Evolutionary conservation across 768 basidiomycete genomes (phyloP).

Genomic region (Collybia sp.): DNA sequence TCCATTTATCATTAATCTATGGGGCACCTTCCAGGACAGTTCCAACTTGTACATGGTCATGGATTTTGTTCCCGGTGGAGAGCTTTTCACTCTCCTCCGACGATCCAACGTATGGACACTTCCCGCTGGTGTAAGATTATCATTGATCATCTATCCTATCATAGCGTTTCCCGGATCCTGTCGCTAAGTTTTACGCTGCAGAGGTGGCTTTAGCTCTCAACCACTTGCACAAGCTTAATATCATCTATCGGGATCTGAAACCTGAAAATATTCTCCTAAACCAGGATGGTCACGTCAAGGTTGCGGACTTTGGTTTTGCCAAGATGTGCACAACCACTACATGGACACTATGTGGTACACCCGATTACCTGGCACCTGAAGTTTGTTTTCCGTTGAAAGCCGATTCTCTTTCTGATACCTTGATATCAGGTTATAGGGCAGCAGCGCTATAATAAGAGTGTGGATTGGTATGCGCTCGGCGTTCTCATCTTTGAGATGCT

Average conservation of each 20-base stretch:
- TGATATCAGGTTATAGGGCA: conserved; percentile 63
- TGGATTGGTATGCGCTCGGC: conserved; percentile 98
- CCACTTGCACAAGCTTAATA: conserved; percentile 79
- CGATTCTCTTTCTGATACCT: conserved; percentile 8
- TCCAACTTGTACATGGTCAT: conserved; percentile 97
- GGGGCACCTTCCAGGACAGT: conserved; percentile 92
- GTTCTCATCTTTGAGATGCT: conserved; percentile 98
- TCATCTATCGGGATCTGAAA: conserved; percentile 97
- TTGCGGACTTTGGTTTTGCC: conserved; percentile 96
- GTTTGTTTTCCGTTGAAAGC: conserved; percentile 26
- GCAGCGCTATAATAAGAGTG: conserved; percentile 89
- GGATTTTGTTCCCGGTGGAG: conserved; percentile 95
- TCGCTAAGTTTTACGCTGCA: conserved; percentile 96
- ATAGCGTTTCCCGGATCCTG: conserved; percentile 92
- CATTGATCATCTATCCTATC: conserved; percentile 11
- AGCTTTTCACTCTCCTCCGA: conserved; percentile 89
- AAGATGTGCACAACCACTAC: conserved; percentile 84
- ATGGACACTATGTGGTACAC: conserved; percentile 94
- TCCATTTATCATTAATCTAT: conserved; percentile 93
- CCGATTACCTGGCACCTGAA: conserved; percentile 97
- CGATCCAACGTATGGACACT: conserved; percentile 70
- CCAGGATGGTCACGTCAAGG: conserved; percentile 94
- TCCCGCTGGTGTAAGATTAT: conserved; percentile 7
- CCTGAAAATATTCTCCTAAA: conserved; percentile 95
- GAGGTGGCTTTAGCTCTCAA: conserved; percentile 92